A percentile compares a stretch with the other conserved stretches of the same genome.
Evolutionary conservation across 2,329 filamentous ascomycete genomes (phyloP).

Genomic region (Beauveria sp.): DNA sequence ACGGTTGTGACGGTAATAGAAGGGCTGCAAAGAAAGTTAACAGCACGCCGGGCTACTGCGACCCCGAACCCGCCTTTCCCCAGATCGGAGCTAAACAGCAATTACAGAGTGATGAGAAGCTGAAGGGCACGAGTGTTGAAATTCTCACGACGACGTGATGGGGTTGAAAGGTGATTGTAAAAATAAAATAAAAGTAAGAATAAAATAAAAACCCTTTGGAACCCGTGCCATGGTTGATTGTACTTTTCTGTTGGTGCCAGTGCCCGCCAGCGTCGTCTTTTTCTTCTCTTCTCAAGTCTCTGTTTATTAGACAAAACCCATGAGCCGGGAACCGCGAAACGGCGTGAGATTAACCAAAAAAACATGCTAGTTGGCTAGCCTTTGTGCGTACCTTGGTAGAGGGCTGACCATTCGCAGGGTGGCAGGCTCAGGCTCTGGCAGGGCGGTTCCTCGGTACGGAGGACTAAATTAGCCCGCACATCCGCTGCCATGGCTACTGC

Average conservation of each 20-base stretch:
- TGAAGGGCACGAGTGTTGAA: too few relatives aligned
- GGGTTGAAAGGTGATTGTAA: too few relatives aligned
- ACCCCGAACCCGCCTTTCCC: slow-evolving; percentile 3
- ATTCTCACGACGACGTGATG: too few relatives aligned
- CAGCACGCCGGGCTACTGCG: background rate
- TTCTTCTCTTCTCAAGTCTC: background rate
- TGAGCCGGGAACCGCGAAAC: background rate
- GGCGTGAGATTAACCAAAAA: too few relatives aligned
- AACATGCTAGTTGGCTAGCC: too few relatives aligned
- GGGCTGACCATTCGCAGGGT: background rate
- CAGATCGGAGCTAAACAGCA: slow-evolving; percentile 1
- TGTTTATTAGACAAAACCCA: background rate
- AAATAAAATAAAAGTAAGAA: too few relatives aligned
- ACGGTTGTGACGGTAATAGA: too few relatives aligned
- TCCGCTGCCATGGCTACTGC: background rate
- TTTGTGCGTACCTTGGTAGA: background rate
- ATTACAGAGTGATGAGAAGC: background rate
- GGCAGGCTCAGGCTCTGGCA: background rate
- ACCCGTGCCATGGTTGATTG: too few relatives aligned
- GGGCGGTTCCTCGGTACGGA: slow-evolving; percentile 8
- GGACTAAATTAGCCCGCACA: slow-evolving; percentile 7
- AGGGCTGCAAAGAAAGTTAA: background rate
- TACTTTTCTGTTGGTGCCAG: background rate
- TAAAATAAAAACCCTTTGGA: background rate
- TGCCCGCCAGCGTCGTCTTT: background rate